Evolutionary conservation across 169 alveolate species (phyloP).

Genomic region (Plasmodium falciparum): DNA sequence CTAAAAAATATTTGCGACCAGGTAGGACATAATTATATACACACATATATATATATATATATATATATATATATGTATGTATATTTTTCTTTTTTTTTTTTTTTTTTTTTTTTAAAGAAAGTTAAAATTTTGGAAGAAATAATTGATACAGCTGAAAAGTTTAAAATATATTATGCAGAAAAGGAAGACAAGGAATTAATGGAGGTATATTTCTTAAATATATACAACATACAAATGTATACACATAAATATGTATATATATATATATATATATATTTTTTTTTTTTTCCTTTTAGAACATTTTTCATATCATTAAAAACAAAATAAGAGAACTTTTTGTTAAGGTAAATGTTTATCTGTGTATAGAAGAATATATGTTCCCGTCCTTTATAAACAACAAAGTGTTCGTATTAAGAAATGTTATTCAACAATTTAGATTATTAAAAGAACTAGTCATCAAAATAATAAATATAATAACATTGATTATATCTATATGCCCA

Average conservation of each 20-base stretch:
- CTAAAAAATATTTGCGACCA: slow-evolving; percentile 22
- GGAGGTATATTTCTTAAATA: slow-evolving; percentile 11
- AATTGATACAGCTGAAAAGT: slow-evolving; percentile 3
- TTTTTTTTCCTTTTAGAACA: neutral
- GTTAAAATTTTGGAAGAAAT: slow-evolving; percentile 24
- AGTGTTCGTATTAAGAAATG: slow-evolving; percentile 25
- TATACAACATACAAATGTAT: neutral
- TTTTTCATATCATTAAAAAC: slow-evolving; percentile 3
- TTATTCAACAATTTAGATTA: slow-evolving; percentile 18
- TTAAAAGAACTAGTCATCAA: slow-evolving; percentile 32
- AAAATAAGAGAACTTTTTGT: slow-evolving; percentile 17
- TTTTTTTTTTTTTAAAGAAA: slow-evolving; percentile 1
- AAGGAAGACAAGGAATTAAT: slow-evolving; percentile 11
- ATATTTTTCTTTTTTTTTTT: no score
- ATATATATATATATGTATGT: no score
- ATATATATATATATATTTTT: neutral
- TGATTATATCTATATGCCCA: slow-evolving; percentile 22
- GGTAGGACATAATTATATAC: neutral
- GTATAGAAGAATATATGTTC: slow-evolving; percentile 59
- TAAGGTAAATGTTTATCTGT: slow-evolving; percentile 45
- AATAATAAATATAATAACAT: slow-evolving; percentile 13
- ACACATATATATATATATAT: neutral
- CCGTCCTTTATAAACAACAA: slow-evolving; percentile 35
- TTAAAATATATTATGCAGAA: neutral
- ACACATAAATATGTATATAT: neutral